Percentiles rank a stretch among this genome's conserved stretches.
Evolutionary conservation across 2,329 filamentous ascomycete genomes (phyloP).

Genomic region (Ustilaginoidea virens): DNA sequence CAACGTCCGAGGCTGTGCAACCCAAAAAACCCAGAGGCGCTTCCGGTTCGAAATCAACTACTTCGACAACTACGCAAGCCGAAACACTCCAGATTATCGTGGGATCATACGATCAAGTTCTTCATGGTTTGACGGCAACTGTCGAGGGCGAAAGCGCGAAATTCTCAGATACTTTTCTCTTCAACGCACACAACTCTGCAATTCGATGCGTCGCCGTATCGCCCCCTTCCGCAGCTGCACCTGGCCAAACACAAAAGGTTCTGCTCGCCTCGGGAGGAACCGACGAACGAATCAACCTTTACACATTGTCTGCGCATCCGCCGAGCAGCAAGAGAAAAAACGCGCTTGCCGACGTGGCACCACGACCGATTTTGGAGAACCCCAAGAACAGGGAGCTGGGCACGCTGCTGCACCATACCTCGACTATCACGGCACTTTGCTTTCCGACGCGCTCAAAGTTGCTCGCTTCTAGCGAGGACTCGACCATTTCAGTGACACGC

Average conservation of each 20-base stretch:
- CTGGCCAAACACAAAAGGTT: conserved; percentile 59
- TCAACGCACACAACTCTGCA: conserved; percentile 82
- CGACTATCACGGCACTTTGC: conserved; percentile 60
- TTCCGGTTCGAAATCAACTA: conserved; percentile 3
- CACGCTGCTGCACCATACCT: conserved; percentile 71
- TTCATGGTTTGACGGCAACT: conserved; percentile 79
- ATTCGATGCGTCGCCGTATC: conserved; percentile 83
- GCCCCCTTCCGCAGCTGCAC: conserved; percentile 46
- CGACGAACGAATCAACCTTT: conserved; percentile 90
- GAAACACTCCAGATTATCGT: conserved; percentile 76
- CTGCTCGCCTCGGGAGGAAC: conserved; percentile 83
- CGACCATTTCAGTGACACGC: conserved; percentile 73
- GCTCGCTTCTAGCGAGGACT: conserved; percentile 78
- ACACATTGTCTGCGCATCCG: conserved; percentile 64
- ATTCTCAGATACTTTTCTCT: conserved; percentile 88
- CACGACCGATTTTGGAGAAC: conserved; percentile 68
- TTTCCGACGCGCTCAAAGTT: conserved; percentile 84
- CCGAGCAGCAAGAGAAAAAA: conserved; percentile 40
- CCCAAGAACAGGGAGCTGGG: conserved; percentile 78
- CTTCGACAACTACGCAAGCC: conserved; percentile 4
- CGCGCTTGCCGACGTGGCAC: conserved; percentile 50
- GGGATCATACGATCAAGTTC: conserved; percentile 83
- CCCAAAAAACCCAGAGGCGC: conserved; percentile 19
- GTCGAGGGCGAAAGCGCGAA: conserved; percentile 34
- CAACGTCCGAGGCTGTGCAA: conserved; percentile 8